Evolutionary conservation across 768 basidiomycete species (phyloP), one percentile per base, ranked within the genome.

Genomic region (Amanita thiersii): DNA sequence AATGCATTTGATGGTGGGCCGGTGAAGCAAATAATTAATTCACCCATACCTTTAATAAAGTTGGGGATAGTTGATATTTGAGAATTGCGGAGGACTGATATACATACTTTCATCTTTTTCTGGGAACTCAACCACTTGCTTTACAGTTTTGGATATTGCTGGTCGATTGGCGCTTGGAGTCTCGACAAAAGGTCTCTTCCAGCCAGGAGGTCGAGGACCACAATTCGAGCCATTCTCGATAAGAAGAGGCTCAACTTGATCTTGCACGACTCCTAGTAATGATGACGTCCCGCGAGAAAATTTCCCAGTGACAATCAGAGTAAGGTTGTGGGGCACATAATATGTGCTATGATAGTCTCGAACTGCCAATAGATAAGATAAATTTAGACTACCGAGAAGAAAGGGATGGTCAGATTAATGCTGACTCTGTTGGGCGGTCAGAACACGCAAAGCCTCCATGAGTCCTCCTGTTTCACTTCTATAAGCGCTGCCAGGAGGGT

Each of bases 401-500:
- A n/a, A 39, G 7, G 35, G 14, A 21, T 17, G 20, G 21, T 21
- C 14, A 45, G 30, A 47, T 33, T 20, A 47, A 20, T 2, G 15
- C 64, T 55, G 60, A 93, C 92, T 96, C 70, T 96, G 82, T 49
- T 96, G 81, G 17, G 90, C 81, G 1, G 79, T 83, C 46, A 99
- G 68, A 10, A 81, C 74, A 18, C 96, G 76, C 18, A 99, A 64
- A 2, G 89, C 88, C 47, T 87, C 80, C 89, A 97, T 92, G 26
- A 98, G 63, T 19, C 96, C 96, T 15, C 96, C 96, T 0, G 93
- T 98, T 70, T 99, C 96, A 50, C 90, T 93, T 19, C 93, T 77
- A 55, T 98, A 96, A 5, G 79, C 96, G 55, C 86, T 97, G 14
- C 73, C 77, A 28, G 72, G 61, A 20, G 86, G 85, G 53, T 96